phyloP scores from a whole-genome alignment of 1,139 yeast genomes.

The Saccharomyces pastorianus region DNA sequence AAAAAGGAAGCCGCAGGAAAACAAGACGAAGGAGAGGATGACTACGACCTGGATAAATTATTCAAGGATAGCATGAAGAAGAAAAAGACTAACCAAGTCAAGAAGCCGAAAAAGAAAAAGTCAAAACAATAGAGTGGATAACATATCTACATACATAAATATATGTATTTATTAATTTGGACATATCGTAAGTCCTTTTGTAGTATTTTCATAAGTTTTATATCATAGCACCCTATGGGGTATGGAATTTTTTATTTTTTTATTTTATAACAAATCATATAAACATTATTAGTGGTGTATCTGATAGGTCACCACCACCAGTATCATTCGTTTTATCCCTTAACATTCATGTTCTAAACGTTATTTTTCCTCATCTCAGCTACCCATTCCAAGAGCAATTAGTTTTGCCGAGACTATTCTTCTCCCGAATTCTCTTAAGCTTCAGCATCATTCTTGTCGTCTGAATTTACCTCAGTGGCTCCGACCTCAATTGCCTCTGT shows the following conservation, averaged over 20 bases:
- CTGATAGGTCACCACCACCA: not conserved
- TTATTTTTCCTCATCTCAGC: not conserved
- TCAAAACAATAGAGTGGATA: not conserved
- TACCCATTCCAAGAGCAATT: too few species aligned
- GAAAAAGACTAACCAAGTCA: constrained; percentile 1
- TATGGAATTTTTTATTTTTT: too few species aligned
- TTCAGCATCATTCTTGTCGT: not conserved
- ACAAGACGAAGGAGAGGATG: constrained; percentile 20
- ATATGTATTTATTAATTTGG: not conserved
- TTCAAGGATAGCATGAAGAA: constrained; percentile 16
- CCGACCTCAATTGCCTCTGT: not conserved
- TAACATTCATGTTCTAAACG: too few species aligned
- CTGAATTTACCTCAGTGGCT: not conserved
- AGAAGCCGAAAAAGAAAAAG: not conserved
- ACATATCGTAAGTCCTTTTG: not conserved
- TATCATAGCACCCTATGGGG: too few species aligned
- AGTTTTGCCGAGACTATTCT: too few species aligned
- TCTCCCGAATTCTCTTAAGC: not conserved
- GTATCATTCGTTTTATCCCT: not conserved
- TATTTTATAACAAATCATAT: not conserved
- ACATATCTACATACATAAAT: not conserved
- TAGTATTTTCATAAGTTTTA: not conserved
- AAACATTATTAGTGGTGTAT: not conserved
- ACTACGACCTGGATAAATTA: constrained; percentile 18
- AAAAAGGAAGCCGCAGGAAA: not conserved